Evolutionary conservation across 2,329 filamentous ascomycete genomes (phyloP).

Genomic region (Diaporthe ilicicola): DNA sequence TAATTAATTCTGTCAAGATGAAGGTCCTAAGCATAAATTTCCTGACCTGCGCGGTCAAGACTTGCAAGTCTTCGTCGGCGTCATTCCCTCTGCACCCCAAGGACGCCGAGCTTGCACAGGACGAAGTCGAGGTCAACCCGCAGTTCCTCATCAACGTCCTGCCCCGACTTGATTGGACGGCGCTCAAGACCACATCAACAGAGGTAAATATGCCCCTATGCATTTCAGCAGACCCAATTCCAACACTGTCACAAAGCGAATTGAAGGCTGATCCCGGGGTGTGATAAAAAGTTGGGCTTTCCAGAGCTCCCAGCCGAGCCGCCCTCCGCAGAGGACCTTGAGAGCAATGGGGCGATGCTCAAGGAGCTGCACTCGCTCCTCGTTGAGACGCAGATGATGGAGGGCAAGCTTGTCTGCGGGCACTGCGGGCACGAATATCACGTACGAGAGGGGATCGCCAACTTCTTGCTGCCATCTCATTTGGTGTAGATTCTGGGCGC

Average conservation of each 20-base stretch:
- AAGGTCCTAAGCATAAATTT: slow-evolving; percentile 97
- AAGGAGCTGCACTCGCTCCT: slow-evolving; percentile 83
- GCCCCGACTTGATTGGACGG: slow-evolving; percentile 88
- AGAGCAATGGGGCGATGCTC: slow-evolving; percentile 73
- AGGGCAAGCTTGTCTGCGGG: slow-evolving; percentile 89
- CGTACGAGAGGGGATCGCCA: slow-evolving; percentile 95
- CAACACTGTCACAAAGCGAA: slow-evolving; percentile 27
- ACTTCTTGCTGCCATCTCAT: slow-evolving; percentile 93
- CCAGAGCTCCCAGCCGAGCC: slow-evolving; percentile 73
- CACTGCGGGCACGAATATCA: slow-evolving; percentile 94
- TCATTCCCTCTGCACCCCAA: slow-evolving; percentile 93
- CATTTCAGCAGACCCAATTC: background rate
- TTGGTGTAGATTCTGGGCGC: slow-evolving; percentile 64
- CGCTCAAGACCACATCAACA: slow-evolving; percentile 75
- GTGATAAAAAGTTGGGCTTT: slow-evolving; percentile 75
- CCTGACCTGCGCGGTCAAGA: slow-evolving; percentile 93
- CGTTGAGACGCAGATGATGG: slow-evolving; percentile 87
- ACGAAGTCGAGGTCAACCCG: slow-evolving; percentile 83
- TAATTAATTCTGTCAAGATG: slow-evolving; percentile 63
- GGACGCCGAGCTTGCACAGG: slow-evolving; percentile 88
- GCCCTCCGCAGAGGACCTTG: slow-evolving; percentile 69
- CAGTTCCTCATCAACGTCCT: slow-evolving; percentile 85
- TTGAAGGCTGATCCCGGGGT: slow-evolving; percentile 11
- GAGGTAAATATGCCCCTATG: slow-evolving; percentile 65
- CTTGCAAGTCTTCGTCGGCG: slow-evolving; percentile 81